phyloP scores from a whole-genome alignment of 768 basidiomycete genomes.

The Lyophyllum atratum region DNA sequence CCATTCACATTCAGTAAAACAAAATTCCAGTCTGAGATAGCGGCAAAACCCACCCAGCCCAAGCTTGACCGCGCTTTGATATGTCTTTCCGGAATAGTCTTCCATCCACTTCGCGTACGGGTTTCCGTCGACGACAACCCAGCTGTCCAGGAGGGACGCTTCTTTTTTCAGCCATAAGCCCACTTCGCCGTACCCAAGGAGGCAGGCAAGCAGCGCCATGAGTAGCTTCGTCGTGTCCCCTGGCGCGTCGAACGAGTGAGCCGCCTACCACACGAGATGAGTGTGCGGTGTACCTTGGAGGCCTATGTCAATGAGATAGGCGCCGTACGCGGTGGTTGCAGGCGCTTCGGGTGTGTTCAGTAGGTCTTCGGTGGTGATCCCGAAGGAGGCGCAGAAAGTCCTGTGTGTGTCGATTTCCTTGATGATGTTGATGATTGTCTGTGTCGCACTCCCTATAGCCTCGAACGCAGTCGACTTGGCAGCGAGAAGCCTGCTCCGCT shows the following conservation, averaged over 20 bases:
- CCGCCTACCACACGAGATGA: background rate
- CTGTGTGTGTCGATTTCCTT: conserved; percentile 75
- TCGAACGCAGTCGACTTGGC: conserved; percentile 72
- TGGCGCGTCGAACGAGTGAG: conserved; percentile 17
- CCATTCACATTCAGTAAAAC: conserved; percentile 1
- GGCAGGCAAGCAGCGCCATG: conserved; percentile 84
- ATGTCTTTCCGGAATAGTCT: conserved; percentile 74
- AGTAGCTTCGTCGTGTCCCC: conserved; percentile 73
- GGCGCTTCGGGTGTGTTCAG: conserved; percentile 63
- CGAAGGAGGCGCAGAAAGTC: conserved; percentile 70
- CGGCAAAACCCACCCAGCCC: conserved; percentile 63
- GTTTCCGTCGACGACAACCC: conserved; percentile 67
- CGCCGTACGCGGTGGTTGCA: conserved; percentile 83
- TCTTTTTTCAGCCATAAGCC: conserved; percentile 79
- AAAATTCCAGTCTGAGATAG: background rate
- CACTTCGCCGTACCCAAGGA: conserved; percentile 92
- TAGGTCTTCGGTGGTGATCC: conserved; percentile 61
- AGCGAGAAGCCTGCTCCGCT: conserved; percentile 60
- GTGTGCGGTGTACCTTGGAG: conserved; percentile 50
- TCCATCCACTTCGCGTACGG: conserved; percentile 77
- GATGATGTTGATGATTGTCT: conserved; percentile 64
- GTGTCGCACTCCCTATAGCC: conserved; percentile 61
- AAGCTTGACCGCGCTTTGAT: conserved; percentile 68
- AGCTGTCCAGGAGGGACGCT: conserved; percentile 43
- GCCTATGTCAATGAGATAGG: conserved; percentile 81